A percentile compares a stretch with the other conserved stretches of the same genome.
Conservation (phyloP, 169 alveolate genomes). For the Plasmodium relictum region DNA sequence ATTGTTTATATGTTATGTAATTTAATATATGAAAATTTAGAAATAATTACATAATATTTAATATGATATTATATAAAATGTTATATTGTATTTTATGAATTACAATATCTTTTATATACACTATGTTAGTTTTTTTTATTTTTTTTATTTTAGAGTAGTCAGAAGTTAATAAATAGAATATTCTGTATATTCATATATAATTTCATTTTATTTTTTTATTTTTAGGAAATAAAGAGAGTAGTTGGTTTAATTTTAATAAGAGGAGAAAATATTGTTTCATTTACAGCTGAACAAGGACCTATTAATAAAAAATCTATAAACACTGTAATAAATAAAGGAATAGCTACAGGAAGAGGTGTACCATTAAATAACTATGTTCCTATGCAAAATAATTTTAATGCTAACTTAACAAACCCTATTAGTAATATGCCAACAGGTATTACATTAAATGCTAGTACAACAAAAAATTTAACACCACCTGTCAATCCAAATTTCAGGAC, state of each 20-base stretch:
- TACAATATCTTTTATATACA: neutral
- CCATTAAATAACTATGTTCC: conserved; percentile 79
- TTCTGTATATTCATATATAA: neutral
- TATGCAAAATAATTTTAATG: conserved; percentile 44
- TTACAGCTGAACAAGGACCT: conserved; percentile 99
- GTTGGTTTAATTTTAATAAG: conserved; percentile 97
- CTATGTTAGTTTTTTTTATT: neutral
- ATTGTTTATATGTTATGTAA: too few relatives aligned
- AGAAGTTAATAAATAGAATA: too few relatives aligned
- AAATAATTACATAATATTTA: too few relatives aligned
- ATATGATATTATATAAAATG: too few relatives aligned
- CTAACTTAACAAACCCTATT: conserved; percentile 18
- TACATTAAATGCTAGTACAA: conserved; percentile 22
- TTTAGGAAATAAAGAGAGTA: conserved; percentile 95
- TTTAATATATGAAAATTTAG: too few relatives aligned
- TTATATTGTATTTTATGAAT: too few relatives aligned
- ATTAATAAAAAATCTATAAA: conserved; percentile 77
- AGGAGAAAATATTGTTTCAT: conserved; percentile 98
- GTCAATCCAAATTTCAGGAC: conserved; percentile 39
- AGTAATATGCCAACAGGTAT: conserved; percentile 76
- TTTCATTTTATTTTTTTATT: neutral
- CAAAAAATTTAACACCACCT: conserved; percentile 53
- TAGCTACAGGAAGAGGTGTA: conserved; percentile 87
- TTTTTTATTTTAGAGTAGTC: too few relatives aligned
- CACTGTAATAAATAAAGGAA: conserved; percentile 83